These are phyloP conservation scores for Trichophyton simii DNA, from an alignment of 2,329 filamentous ascomycete species.

Conservation along the genomic window DNA sequence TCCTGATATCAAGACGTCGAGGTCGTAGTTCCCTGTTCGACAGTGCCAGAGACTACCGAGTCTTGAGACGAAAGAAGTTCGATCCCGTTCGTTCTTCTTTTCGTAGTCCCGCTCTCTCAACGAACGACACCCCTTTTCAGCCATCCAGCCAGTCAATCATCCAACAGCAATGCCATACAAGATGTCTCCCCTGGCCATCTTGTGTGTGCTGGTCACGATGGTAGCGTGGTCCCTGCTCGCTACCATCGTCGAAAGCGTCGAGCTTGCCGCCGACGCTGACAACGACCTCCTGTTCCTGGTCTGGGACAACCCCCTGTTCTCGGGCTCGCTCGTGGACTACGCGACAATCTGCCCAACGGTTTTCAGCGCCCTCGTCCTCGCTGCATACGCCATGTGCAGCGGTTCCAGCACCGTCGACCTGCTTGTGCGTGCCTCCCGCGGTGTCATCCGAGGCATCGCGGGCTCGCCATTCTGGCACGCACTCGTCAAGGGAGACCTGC, in stretches of 20 bases:
- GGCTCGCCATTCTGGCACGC: background rate
- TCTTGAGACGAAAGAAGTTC: background rate
- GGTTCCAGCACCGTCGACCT: background rate
- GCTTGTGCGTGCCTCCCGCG: background rate
- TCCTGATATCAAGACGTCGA: background rate
- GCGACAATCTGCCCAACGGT: constrained; percentile 7
- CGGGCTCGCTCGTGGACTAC: constrained; percentile 5
- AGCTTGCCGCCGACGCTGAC: background rate
- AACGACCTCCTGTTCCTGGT: background rate
- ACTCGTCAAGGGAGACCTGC: constrained; percentile 2
- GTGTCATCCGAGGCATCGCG: background rate
- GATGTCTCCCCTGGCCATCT: background rate
- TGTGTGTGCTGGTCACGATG: background rate
- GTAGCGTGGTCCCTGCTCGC: background rate
- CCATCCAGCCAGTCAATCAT: background rate
- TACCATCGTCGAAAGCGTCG: background rate
- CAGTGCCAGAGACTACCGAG: background rate
- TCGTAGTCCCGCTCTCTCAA: background rate
- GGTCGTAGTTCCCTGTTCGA: background rate
- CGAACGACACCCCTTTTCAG: background rate
- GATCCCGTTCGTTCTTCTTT: background rate
- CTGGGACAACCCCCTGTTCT: constrained; percentile 1
- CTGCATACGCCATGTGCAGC: constrained; percentile 2
- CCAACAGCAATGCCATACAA: background rate
- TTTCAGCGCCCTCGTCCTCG: constrained; percentile 3